Evolutionary conservation across 768 basidiomycete species (phyloP).

Genomic region (Kwoniella heveanensis): DNA sequence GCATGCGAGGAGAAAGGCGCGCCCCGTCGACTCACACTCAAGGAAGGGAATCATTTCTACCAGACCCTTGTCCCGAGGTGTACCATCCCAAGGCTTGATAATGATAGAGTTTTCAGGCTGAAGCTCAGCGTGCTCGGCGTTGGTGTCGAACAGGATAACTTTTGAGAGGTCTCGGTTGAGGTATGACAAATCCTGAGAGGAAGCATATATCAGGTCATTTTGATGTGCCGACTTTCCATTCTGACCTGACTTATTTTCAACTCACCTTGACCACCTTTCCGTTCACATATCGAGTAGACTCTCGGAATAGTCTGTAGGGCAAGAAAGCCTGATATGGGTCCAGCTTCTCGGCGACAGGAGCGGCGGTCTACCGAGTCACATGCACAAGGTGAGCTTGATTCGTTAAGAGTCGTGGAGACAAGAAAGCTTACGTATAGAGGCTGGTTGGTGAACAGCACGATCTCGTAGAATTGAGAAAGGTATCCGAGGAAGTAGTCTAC

Average conservation of each 20-base stretch:
- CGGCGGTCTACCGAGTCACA: slow-evolving; percentile 68
- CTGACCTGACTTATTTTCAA: too few species aligned
- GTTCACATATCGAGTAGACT: slow-evolving; percentile 79
- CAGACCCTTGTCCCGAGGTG: slow-evolving; percentile 71
- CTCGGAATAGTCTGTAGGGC: slow-evolving; percentile 86
- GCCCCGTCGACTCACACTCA: slow-evolving; percentile 74
- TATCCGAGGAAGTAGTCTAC: slow-evolving; percentile 98
- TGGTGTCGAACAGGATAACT: slow-evolving; percentile 82
- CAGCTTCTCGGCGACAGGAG: slow-evolving; percentile 85
- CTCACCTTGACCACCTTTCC: slow-evolving; percentile 81
- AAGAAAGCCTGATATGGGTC: slow-evolving; percentile 91
- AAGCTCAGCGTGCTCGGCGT: slow-evolving; percentile 71
- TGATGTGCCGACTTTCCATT: slow-evolving; percentile 83
- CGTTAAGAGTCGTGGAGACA: neutral
- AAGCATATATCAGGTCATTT: slow-evolving; percentile 60
- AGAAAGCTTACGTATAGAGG: slow-evolving; percentile 72
- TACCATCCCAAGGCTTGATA: slow-evolving; percentile 82
- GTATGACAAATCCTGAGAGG: slow-evolving; percentile 77
- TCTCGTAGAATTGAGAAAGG: slow-evolving; percentile 95
- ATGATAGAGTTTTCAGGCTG: slow-evolving; percentile 89
- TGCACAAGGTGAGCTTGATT: neutral
- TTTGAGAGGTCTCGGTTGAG: slow-evolving; percentile 91
- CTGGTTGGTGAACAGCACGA: slow-evolving; percentile 92
- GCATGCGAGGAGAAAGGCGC: too few species aligned
- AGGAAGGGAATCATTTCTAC: slow-evolving; percentile 95